Conservation (phyloP, 176 grass and related monocot genomes). For the Canna indica region DNA sequence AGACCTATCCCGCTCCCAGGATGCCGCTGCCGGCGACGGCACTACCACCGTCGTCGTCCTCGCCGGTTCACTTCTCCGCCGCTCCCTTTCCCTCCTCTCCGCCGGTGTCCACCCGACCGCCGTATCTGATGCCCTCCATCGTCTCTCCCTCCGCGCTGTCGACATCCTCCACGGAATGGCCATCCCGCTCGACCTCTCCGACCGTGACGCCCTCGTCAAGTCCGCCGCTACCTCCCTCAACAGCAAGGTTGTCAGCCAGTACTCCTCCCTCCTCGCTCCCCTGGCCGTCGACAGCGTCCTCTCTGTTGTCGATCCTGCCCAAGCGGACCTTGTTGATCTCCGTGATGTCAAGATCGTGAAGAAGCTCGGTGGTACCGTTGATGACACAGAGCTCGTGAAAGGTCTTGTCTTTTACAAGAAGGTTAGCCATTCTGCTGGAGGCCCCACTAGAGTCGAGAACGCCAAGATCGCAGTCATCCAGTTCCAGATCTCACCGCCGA, state of each 20-base stretch:
- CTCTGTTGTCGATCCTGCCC: slow-evolving; percentile 60
- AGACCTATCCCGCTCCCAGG: slow-evolving; percentile 81
- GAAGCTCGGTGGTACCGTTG: slow-evolving; percentile 72
- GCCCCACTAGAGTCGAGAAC: slow-evolving; percentile 53
- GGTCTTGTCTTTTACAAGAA: slow-evolving; percentile 88
- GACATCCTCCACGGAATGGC: slow-evolving; percentile 60
- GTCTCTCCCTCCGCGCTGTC: slow-evolving; percentile 43
- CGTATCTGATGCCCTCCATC: slow-evolving; percentile 58
- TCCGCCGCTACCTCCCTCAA: slow-evolving; percentile 78
- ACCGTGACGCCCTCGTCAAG: slow-evolving; percentile 70
- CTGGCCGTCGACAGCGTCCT: slow-evolving; percentile 66
- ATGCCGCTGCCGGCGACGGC: slow-evolving; percentile 64
- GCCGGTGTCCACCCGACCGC: slow-evolving; percentile 61
- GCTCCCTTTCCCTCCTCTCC: slow-evolving; percentile 38
- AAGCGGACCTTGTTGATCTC: slow-evolving; percentile 71
- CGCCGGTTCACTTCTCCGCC: slow-evolving; percentile 41
- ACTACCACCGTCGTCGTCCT: slow-evolving; percentile 72
- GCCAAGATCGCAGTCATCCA: slow-evolving; percentile 92
- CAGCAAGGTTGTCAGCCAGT: slow-evolving; percentile 82
- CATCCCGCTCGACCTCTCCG: slow-evolving; percentile 57
- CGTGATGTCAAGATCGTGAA: slow-evolving; percentile 68
- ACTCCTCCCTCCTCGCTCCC: slow-evolving; percentile 72
- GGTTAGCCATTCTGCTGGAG: slow-evolving; percentile 66
- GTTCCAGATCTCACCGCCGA: slow-evolving; percentile 85
- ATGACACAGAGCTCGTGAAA: slow-evolving; percentile 63